Percentiles rank a stretch among this genome's conserved stretches.
These are phyloP conservation scores for Streptanthus diversifolius DNA, from an alignment of 345 rosid species.

Conservation along the genomic window DNA sequence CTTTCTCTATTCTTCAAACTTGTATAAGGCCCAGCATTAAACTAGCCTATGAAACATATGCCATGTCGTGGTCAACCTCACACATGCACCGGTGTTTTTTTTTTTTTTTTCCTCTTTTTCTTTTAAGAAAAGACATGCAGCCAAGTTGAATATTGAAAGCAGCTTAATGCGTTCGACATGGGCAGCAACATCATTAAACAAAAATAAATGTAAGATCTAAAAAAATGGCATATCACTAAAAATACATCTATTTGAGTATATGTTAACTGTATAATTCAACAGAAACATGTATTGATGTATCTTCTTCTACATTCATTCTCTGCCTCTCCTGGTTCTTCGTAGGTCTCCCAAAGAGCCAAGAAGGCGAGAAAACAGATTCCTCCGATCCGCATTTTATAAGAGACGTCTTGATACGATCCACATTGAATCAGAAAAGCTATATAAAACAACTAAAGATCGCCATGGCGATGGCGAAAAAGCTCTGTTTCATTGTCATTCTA, in stretches of 20 bases:
- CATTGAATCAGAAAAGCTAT: neutral
- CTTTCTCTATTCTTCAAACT: too few relatives aligned
- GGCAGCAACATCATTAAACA: conserved; percentile 5
- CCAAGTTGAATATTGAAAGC: conserved; percentile 14
- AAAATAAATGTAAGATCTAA: neutral
- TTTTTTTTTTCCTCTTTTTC: neutral
- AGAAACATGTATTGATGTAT: conserved; percentile 5
- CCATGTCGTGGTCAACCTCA: too few relatives aligned
- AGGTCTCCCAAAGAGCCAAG: neutral
- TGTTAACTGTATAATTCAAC: neutral
- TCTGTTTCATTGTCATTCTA: conserved; percentile 10
- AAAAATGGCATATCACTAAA: neutral
- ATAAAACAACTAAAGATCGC: neutral
- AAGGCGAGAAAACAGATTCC: neutral
- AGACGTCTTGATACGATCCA: neutral
- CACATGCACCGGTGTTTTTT: neutral
- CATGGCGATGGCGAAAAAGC: conserved; percentile 21
- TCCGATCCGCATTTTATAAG: neutral
- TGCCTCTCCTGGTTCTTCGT: conserved; percentile 10
- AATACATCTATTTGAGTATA: neutral
- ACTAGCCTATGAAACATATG: too few relatives aligned
- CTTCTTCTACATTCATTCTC: conserved; percentile 11
- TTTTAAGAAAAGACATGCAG: conserved; percentile 4
- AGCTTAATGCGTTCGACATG: conserved; percentile 20
- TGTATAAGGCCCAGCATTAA: too few relatives aligned